Conservation (phyloP, 169 alveolate genomes). For the Amoebophrya sp. region DNA sequence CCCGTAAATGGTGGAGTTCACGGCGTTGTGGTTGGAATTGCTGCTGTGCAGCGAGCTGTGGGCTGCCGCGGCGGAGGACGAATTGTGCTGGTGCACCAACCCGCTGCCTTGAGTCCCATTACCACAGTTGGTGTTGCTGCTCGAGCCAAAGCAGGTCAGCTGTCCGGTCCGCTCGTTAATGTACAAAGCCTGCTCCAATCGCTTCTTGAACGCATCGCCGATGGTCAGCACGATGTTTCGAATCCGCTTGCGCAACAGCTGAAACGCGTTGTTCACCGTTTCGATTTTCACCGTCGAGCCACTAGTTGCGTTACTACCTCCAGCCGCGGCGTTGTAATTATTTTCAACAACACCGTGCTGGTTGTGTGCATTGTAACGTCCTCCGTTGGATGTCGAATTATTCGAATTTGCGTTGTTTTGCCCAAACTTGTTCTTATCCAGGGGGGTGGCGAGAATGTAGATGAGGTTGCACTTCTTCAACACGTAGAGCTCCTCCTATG, state of each 20-base stretch:
- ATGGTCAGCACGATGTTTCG: conserved; percentile 4
- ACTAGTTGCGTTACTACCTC: no score
- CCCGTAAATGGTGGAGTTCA: neutral
- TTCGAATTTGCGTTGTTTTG: no score
- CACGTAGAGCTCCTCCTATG: neutral
- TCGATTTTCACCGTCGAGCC: neutral
- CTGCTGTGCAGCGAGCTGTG: neutral
- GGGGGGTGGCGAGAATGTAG: neutral
- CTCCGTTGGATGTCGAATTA: no score
- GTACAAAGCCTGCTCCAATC: neutral
- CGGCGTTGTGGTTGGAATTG: neutral
- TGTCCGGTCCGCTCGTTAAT: neutral
- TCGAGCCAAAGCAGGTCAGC: neutral
- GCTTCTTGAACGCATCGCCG: conserved; percentile 1
- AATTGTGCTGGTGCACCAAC: neutral
- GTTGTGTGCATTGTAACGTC: no score
- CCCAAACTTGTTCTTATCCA: no score
- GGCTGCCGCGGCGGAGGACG: neutral
- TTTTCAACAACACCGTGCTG: no score
- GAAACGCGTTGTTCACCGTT: neutral
- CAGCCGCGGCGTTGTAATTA: no score
- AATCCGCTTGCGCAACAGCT: neutral
- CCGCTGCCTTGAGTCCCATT: neutral
- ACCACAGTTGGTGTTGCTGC: no score
- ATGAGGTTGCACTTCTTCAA: neutral